Base-by-base conservation (phyloP, 768 basidiomycete species). In the Suillus alpinus region DNA sequence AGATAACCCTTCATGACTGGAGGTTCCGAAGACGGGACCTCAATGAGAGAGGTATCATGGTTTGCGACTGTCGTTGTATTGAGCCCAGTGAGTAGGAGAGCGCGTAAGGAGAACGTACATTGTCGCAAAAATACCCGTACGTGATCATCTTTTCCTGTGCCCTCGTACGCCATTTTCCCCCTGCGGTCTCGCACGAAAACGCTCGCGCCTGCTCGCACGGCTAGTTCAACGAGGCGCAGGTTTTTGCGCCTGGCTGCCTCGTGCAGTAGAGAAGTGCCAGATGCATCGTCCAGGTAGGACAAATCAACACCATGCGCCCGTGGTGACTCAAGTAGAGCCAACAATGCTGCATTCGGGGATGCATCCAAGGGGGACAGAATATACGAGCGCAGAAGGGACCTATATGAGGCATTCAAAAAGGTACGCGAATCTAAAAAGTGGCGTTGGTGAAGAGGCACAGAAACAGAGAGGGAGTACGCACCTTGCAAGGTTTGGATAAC, bases 181-280 rank as follows among this genome's bases (percentile, higher is more conserved):
- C 75, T 80, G 23, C 86, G 79, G 73, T 96, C 89, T 4, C 94
- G 80, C 2, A 90, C 87, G 68, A 95, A 95, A 4, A 95, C 89
- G 68, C 95, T 94, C 0, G 92, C 94, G 0, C 94, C 94, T 9
- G 89, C 88, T 26, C 89, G 83, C 2, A 95, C 85, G 0, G 86
- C 88, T n/a, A 94, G 81, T 68, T 96, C 92, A 31, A 96, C 84
- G 20, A 96, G 75, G 4, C 86, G 80, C 23, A 96, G 75, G 68
- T 97, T 93, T 61, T 88, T 88, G 16, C 94, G 81, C 39, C 83
- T 78, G 0, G 92, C 91, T 1, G 94, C 93, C 71, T 95, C 95
- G 64, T 98, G 95, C 0, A 98, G 78, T 6, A 97, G 73, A 0
- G 91, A 86, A 3, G 83, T 81, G 0, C 95, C 94, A 1, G 86